A percentile compares a stretch with the other conserved stretches of the same genome.
Conservation (phyloP, 768 basidiomycete genomes). For the Amanita exitialis region DNA sequence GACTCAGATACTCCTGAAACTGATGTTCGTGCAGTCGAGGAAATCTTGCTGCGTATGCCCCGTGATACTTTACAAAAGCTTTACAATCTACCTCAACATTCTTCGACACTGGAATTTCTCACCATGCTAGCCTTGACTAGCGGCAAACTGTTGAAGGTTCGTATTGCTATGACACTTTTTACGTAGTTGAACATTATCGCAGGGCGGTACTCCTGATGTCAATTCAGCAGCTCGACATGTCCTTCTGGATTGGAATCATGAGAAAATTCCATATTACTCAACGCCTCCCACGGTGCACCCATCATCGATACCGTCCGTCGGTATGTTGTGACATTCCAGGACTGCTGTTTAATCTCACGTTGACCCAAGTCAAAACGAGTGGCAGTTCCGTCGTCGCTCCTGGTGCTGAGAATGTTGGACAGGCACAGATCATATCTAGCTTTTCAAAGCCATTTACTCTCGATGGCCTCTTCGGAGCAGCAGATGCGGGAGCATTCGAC, state of each 20-base stretch:
- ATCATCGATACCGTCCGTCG: conserved; percentile 53
- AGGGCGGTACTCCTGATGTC: conserved; percentile 91
- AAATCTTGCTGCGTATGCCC: conserved; percentile 71
- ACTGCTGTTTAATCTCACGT: background rate
- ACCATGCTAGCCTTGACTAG: conserved; percentile 81
- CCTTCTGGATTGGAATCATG: conserved; percentile 89
- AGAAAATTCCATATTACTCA: conserved; percentile 89
- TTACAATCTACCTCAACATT: conserved; percentile 74
- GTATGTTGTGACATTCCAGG: conserved; percentile 14
- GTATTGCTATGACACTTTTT: background rate
- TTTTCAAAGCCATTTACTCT: conserved; percentile 74
- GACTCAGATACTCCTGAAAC: background rate
- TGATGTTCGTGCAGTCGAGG: conserved; percentile 52
- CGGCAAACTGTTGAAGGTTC: conserved; percentile 77
- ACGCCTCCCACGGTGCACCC: conserved; percentile 71
- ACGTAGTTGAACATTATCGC: background rate
- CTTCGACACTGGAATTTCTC: conserved; percentile 70
- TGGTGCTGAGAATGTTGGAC: conserved; percentile 73
- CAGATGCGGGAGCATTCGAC: conserved; percentile 75
- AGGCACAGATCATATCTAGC: conserved; percentile 63
- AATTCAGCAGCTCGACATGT: conserved; percentile 74
- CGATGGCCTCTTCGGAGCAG: conserved; percentile 70
- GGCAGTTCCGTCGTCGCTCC: conserved; percentile 36
- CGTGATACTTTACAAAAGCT: conserved; percentile 66
- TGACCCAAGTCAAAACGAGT: conserved; percentile 15